Base-by-base conservation (phyloP, 2,329 filamentous ascomycete species). In the Paecilomyces formosus region DNA sequence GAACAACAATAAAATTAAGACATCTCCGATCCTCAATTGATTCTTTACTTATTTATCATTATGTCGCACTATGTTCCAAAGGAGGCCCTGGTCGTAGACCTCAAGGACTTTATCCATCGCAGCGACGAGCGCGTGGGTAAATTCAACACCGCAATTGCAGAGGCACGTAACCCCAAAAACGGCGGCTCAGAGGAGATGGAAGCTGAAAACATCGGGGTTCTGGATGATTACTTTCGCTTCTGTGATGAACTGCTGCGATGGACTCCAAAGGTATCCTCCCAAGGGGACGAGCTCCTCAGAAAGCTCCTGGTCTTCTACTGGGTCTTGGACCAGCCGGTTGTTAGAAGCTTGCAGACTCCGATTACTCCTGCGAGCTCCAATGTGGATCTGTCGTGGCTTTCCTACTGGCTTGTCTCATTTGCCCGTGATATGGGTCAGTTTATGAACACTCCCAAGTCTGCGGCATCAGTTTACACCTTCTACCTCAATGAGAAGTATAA, bases 351-450 rank as follows among this genome's bases (percentile, higher is more conserved):
- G 3, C 71, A 74, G 57, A 64, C 64, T 13, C 58, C 61, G 7
- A 71, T 76, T 55, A 45, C 62, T 0, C 75, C 74, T 8, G 56
- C 63, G 15, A 63, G 65, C n/a, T 63, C 58, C 21, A 61, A 67
- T 3, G 60, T 68, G 54, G 67, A 67, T 1, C 65, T 75, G 7
- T 71, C 67, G 1, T 65, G 63, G 61, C 62, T 78, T 3, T 75
- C 73, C 0, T 61, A 67, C 3, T 78, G 76, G 76, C 63, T 78
- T 15, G 71, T 76, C 21, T 59, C 65, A n/a, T 78, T 70, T 55
- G 68, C 74, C 7, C 65, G 72, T 51, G 61, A 64, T 13, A 67
- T 78, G 18, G 75, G 76, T 1, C 60, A 65, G 1, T 73, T 70
- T 51, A 69, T 77, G 65, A 70, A 73, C 59, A 66, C 63, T 0